Conservation (phyloP, 2,329 filamentous ascomycete genomes). For the Bipolaris gigantea region DNA sequence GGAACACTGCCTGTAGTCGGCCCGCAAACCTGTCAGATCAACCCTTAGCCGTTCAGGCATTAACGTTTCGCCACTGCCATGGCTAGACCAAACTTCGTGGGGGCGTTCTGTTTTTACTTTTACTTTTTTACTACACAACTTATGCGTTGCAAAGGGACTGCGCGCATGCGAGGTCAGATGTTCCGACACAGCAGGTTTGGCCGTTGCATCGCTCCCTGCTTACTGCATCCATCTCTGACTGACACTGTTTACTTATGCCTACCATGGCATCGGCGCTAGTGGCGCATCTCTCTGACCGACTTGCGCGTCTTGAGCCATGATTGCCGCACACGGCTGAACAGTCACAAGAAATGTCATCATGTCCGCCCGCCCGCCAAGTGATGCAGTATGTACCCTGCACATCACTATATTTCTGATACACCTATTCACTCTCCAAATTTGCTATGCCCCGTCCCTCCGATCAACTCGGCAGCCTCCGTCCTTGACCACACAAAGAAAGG, state of each 20-base stretch:
- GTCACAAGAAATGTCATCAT: slow-evolving; percentile 20
- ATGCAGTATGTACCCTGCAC: slow-evolving; percentile 28
- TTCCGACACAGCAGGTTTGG: slow-evolving; percentile 9
- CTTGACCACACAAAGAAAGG: neutral
- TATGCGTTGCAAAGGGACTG: slow-evolving; percentile 6
- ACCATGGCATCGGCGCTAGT: slow-evolving; percentile 7
- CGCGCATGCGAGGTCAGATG: slow-evolving; percentile 1
- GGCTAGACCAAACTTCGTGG: slow-evolving; percentile 22
- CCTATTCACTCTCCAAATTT: slow-evolving; percentile 22
- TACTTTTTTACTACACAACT: slow-evolving; percentile 15
- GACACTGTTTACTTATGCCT: slow-evolving; percentile 5
- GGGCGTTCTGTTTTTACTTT: slow-evolving; percentile 22
- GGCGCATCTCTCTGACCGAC: slow-evolving; percentile 9
- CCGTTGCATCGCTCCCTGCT: neutral
- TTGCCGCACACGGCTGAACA: slow-evolving; percentile 3
- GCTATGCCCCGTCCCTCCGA: slow-evolving; percentile 15
- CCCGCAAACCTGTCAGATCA: slow-evolving; percentile 5
- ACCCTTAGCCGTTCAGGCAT: slow-evolving; percentile 12
- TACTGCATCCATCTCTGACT: neutral
- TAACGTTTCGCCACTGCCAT: slow-evolving; percentile 25
- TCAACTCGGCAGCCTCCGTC: slow-evolving; percentile 1
- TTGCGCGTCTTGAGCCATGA: slow-evolving; percentile 8
- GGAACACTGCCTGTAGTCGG: slow-evolving; percentile 25
- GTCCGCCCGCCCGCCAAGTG: slow-evolving; percentile 15
- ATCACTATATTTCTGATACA: slow-evolving; percentile 24